Evolutionary conservation across 2,329 filamentous ascomycete genomes (phyloP), one percentile per base, ranked within the genome.

Genomic region (Rhinocladiella similis): DNA sequence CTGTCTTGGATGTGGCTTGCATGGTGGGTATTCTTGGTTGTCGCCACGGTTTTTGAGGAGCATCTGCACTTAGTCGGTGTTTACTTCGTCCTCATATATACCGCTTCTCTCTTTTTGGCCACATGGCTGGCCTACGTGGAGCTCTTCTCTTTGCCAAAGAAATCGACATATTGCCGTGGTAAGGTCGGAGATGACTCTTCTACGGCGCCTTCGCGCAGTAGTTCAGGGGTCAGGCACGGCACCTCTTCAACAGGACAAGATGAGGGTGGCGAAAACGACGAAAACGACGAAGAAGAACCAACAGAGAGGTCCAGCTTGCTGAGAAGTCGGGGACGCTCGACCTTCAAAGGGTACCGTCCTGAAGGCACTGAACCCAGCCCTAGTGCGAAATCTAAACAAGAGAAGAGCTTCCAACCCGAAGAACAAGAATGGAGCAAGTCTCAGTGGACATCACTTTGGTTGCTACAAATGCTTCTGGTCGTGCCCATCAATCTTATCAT

Each of bases 351-450:
- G 65, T 61, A 67, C 61, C 47, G 53, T 25, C 42, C 43, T 18
- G 53, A 65, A 56, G 65, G 64, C 50, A 63, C 67, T 16, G 52
- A 54, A 49, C 29, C 49, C n/a, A 48, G 48, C 42, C 18, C 49
- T 38, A 54, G 53, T 12, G 29, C 48, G n/a, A 56, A 51, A 36
- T 29, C 46, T 27, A 63, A 63, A 18, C 57, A 65, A 3, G 67
- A 69, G 10, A 60, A 59, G 18, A 56, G 69, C 47, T 57, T 63
- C 46, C 56, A 65, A 18, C 57, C 63, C 19, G 66, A 67, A 51
- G 94, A 97, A 69, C 94, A 97, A 71, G 76, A 81, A 13, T 99
- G 94, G 94, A 96, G 91, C 50, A 82, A 82, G 3, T 81, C 81
- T 36, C 75, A 97, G 52, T 90, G 91, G 1, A 83, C 81, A 43